Conservation (phyloP, 1,139 yeast species). For the Pichia sp. region DNA sequence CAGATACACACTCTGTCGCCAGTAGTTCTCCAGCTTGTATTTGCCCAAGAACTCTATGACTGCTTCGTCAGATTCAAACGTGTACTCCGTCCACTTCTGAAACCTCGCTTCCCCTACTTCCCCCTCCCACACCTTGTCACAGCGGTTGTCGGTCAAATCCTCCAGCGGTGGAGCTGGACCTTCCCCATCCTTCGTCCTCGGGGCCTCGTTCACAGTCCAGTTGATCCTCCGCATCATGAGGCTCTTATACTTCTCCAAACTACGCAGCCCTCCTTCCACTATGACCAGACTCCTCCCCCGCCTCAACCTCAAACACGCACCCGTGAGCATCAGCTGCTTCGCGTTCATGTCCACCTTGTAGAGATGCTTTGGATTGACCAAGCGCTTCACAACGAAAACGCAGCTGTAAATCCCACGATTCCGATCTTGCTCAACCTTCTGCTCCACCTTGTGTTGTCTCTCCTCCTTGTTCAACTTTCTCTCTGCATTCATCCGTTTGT, state of each 20-base stretch:
- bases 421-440: constrained; percentile 46
- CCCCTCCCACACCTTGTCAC: constrained; percentile 74
- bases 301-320: constrained; percentile 46
- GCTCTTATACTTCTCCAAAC: constrained; percentile 57
- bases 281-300: constrained; percentile 54
- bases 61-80: constrained; percentile 49
- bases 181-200: constrained; percentile 15
- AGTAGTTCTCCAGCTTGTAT: constrained; percentile 55
- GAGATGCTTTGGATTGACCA: constrained; percentile 61
- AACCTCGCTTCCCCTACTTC: constrained; percentile 51
- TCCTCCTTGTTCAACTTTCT: constrained; percentile 62
- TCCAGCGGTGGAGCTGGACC: constrained; percentile 20
- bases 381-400: constrained; percentile 53
- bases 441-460: constrained; percentile 40
- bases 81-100: constrained; percentile 57
- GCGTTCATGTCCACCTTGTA: constrained; percentile 80
- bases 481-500: constrained; percentile 55
- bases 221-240: constrained; percentile 59
- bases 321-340: constrained; percentile 61
- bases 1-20: constrained; percentile 33
- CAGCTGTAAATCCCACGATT: constrained; percentile 51
- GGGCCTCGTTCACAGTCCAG: constrained; percentile 52
- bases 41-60: constrained; percentile 47
- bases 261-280: constrained; percentile 67
- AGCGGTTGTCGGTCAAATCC: constrained; percentile 46